Evolutionary conservation across 2,329 filamentous ascomycete species (phyloP).

Genomic region (Ilyonectria sp.): DNA sequence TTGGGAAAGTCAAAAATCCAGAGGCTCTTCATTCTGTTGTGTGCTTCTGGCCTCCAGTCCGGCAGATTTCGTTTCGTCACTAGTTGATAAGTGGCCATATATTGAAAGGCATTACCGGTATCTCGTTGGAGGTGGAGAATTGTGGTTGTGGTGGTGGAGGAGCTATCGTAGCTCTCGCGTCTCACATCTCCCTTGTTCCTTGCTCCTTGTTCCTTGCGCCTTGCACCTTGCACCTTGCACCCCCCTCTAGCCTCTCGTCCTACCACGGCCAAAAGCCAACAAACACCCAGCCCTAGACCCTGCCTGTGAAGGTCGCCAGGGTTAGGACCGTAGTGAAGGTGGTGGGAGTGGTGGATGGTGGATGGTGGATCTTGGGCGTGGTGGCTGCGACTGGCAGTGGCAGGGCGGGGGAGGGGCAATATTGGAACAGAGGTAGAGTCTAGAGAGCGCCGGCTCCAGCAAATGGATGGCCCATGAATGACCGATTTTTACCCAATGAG

Average conservation of each 20-base stretch:
- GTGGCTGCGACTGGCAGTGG: slow-evolving; percentile 6
- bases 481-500: slow-evolving; percentile 29
- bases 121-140: slow-evolving; percentile 9
- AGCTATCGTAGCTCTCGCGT: slow-evolving; percentile 14
- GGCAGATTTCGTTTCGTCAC: slow-evolving; percentile 7
- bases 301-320: slow-evolving; percentile 18
- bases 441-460: slow-evolving; percentile 6
- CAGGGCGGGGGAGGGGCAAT: slow-evolving; percentile 36
- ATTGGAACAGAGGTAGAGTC: background rate
- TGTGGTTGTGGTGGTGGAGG: slow-evolving; percentile 1
- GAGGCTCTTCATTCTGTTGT: slow-evolving; percentile 1
- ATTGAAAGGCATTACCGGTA: background rate
- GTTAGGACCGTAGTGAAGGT: slow-evolving; percentile 18
- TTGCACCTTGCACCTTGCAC: background rate
- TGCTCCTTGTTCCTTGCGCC: background rate
- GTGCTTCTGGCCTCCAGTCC: slow-evolving; percentile 1
- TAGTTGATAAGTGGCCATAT: slow-evolving; percentile 7
- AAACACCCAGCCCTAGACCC: slow-evolving; percentile 22
- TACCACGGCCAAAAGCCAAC: slow-evolving; percentile 1
- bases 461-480: slow-evolving; percentile 22
- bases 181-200: slow-evolving; percentile 27
- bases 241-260: background rate
- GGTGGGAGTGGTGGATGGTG: slow-evolving; percentile 28
- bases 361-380: slow-evolving; percentile 25
- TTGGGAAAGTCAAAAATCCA: slow-evolving; percentile 4